These are phyloP conservation scores for Trematosphaeria pertusa DNA, from an alignment of 2,329 filamentous ascomycete species.

Conservation along the genomic window DNA sequence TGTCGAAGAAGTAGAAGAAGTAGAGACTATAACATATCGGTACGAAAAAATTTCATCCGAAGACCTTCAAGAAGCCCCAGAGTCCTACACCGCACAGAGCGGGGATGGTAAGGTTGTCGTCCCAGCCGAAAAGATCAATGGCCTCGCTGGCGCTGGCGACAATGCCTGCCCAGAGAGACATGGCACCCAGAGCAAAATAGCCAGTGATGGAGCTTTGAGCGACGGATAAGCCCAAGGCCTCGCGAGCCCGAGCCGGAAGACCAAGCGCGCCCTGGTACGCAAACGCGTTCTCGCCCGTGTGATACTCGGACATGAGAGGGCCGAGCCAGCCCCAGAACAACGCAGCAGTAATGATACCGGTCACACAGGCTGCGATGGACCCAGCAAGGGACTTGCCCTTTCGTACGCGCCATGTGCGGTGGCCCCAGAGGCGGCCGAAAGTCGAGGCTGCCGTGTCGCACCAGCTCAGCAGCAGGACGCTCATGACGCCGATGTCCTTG, in stretches of 20 bases:
- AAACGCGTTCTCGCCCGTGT: constrained; percentile 64
- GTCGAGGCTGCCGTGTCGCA: constrained; percentile 97
- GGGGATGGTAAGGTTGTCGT: constrained; percentile 97
- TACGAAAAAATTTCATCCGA: no score
- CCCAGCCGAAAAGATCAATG: constrained; percentile 89
- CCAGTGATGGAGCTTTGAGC: constrained; percentile 71
- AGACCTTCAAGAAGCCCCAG: constrained; percentile 89
- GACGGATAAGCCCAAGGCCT: constrained; percentile 67
- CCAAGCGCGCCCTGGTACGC: constrained; percentile 81
- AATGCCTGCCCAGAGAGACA: constrained; percentile 88
- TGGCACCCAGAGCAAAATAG: constrained; percentile 73
- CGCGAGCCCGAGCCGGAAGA: constrained; percentile 68
- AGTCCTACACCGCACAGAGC: constrained; percentile 87
- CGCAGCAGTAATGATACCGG: constrained; percentile 82
- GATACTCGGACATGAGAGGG: constrained; percentile 55
- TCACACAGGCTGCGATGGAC: constrained; percentile 79
- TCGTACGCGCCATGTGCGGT: constrained; percentile 85
- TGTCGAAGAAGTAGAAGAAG: no score
- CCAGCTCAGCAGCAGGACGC: constrained; percentile 91
- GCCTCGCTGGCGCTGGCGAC: constrained; percentile 89
- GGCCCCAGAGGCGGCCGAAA: constrained; percentile 87
- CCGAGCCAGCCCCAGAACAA: constrained; percentile 90
- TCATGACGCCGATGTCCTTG: constrained; percentile 91
- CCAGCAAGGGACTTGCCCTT: constrained; percentile 92
- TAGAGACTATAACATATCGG: no score